Conservation (phyloP, 2,329 filamentous ascomycete genomes). For the Blastomyces emzantsi region DNA sequence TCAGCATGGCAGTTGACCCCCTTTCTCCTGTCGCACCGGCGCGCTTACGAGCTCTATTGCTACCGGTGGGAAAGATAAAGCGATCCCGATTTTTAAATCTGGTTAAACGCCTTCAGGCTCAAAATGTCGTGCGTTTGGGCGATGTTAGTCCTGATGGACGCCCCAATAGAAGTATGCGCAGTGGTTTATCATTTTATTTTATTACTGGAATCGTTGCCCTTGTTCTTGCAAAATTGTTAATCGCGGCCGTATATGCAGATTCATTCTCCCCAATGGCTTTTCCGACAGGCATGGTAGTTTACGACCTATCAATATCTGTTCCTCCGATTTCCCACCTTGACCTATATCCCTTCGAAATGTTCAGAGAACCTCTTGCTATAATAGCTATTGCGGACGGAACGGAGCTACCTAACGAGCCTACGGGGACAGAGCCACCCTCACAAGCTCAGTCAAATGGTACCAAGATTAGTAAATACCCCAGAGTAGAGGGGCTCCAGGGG, state of each 20-base stretch:
- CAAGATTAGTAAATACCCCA: conserved; percentile 28
- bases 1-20: conserved; percentile 77
- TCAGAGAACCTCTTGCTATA: conserved; percentile 72
- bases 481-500: conserved; percentile 29
- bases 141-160: conserved; percentile 79
- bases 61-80: conserved; percentile 81
- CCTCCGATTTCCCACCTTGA: conserved; percentile 71
- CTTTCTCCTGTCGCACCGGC: conserved; percentile 86
- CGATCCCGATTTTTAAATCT: conserved; percentile 71
- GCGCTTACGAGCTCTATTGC: conserved; percentile 75
- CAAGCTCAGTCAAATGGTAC: background rate
- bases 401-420: conserved; percentile 50
- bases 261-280: conserved; percentile 91
- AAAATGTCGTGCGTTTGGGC: conserved; percentile 73
- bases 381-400: conserved; percentile 76
- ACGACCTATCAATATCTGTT: conserved; percentile 72
- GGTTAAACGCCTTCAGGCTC: conserved; percentile 64
- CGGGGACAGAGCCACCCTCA: conserved; percentile 10
- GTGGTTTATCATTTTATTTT: background rate
- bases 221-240: conserved; percentile 14
- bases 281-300: conserved; percentile 75
- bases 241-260: conserved; percentile 44
- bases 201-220: background rate
- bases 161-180: conserved; percentile 67
- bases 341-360: conserved; percentile 81